phyloP scores from a whole-genome alignment of 164 flowering plant species.

The Cinnamomum chago region DNA sequence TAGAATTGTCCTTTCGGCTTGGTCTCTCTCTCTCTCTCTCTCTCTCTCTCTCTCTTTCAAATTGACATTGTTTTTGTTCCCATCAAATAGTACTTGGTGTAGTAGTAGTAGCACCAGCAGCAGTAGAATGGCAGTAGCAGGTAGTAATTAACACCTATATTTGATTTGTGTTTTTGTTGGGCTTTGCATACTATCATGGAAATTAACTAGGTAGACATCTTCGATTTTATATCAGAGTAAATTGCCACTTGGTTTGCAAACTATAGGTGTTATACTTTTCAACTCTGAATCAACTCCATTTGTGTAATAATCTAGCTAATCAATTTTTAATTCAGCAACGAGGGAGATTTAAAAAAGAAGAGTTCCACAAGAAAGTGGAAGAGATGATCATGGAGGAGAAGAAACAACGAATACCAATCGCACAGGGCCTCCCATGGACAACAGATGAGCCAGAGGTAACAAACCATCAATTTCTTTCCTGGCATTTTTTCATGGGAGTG shows the following conservation, averaged over 20 bases:
- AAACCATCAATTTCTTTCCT: background rate
- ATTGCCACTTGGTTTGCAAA: background rate
- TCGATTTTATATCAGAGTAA: background rate
- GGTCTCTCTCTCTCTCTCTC: too few species aligned
- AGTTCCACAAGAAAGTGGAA: conserved; percentile 64
- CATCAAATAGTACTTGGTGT: too few species aligned
- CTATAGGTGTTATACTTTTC: background rate
- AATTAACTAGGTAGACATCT: background rate
- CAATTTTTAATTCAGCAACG: conserved; percentile 51
- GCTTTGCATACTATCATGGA: too few species aligned
- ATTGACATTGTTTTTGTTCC: too few species aligned
- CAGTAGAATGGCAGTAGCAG: too few species aligned
- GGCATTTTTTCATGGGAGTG: background rate
- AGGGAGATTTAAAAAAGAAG: conserved; percentile 79
- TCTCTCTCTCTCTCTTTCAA: too few species aligned
- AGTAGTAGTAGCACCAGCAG: too few species aligned
- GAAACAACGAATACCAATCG: conserved; percentile 71
- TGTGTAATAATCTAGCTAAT: background rate
- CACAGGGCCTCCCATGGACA: conserved; percentile 99
- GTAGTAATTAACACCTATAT: too few species aligned
- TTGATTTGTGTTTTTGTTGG: too few species aligned
- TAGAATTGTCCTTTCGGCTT: too few species aligned
- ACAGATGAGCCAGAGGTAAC: conserved; percentile 96
- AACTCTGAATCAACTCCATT: too few species aligned
- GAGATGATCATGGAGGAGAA: conserved; percentile 74